phyloP scores from a whole-genome alignment of 2,329 filamentous ascomycete species.

The Penicillium brasilianum region DNA sequence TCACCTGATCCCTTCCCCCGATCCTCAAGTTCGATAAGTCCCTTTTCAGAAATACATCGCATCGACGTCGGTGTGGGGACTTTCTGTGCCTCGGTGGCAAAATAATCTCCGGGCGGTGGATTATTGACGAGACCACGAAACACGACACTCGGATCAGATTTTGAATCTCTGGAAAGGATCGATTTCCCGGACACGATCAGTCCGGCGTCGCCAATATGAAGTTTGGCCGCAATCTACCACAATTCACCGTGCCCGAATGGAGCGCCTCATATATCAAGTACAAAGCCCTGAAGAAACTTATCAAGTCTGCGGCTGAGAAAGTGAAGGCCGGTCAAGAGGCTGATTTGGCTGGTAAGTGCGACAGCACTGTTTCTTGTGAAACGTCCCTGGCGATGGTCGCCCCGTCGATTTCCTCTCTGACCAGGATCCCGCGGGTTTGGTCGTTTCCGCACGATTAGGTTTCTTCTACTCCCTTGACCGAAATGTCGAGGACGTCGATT shows the following conservation, averaged over 20 bases:
- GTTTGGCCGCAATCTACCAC: slow-evolving; percentile 55
- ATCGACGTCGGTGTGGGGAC: slow-evolving; percentile 7
- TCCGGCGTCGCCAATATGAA: slow-evolving; percentile 48
- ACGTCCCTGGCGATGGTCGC: neutral
- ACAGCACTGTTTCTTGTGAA: slow-evolving; percentile 17
- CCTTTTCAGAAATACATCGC: neutral
- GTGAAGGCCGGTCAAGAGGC: slow-evolving; percentile 73
- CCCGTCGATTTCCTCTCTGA: slow-evolving; percentile 27
- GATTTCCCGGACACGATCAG: neutral
- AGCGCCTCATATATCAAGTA: slow-evolving; percentile 57
- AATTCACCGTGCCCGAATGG: slow-evolving; percentile 59
- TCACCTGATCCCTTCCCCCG: slow-evolving; percentile 31
- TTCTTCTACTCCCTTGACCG: slow-evolving; percentile 97
- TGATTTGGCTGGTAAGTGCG: slow-evolving; percentile 83
- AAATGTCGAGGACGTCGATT: slow-evolving; percentile 95
- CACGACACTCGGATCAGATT: neutral
- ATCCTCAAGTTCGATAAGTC: slow-evolving; percentile 23
- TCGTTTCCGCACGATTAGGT: slow-evolving; percentile 60
- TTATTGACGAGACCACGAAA: neutral
- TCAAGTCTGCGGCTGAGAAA: slow-evolving; percentile 74
- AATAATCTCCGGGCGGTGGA: slow-evolving; percentile 8
- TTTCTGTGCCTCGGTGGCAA: slow-evolving; percentile 6
- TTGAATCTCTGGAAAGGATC: neutral
- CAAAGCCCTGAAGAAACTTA: slow-evolving; percentile 80
- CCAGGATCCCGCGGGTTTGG: slow-evolving; percentile 28